phyloP scores from a whole-genome alignment of 345 rosid genomes.

The Linum usitatissimum region DNA sequence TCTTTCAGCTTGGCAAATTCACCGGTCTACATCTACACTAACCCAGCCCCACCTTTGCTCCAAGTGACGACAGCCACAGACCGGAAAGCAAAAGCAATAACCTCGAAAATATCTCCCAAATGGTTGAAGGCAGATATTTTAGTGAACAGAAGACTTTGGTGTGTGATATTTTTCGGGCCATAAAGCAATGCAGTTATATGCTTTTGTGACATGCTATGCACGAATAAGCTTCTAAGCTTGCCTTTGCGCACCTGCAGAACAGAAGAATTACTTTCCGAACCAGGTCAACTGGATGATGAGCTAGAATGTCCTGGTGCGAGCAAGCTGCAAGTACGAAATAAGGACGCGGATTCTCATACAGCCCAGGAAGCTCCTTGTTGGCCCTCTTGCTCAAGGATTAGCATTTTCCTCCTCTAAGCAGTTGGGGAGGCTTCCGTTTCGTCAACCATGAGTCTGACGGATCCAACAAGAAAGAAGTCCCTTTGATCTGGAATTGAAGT shows the following conservation, averaged over 20 bases:
- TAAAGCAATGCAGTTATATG: background rate
- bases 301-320: background rate
- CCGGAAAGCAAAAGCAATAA: background rate
- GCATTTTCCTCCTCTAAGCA: background rate
- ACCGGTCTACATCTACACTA: slow-evolving; percentile 35
- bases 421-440: background rate
- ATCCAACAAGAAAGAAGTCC: slow-evolving; percentile 80
- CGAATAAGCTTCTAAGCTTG: background rate
- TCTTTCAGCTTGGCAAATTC: slow-evolving; percentile 29
- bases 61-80: background rate
- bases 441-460: slow-evolving; percentile 12
- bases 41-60: slow-evolving; percentile 24
- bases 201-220: background rate
- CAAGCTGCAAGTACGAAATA: background rate
- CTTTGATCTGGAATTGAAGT: slow-evolving; percentile 82
- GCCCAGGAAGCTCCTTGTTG: background rate
- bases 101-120: background rate
- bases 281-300: background rate
- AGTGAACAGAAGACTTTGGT: background rate
- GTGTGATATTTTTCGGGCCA: background rate
- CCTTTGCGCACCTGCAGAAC: background rate
- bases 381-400: background rate
- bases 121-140: background rate
- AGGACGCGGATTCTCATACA: background rate
- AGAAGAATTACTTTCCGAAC: background rate